A percentile compares a stretch with the other conserved stretches of the same genome.
phyloP scores from a whole-genome alignment of 2,329 filamentous ascomycete genomes.

The Blumeriella jaapii region DNA sequence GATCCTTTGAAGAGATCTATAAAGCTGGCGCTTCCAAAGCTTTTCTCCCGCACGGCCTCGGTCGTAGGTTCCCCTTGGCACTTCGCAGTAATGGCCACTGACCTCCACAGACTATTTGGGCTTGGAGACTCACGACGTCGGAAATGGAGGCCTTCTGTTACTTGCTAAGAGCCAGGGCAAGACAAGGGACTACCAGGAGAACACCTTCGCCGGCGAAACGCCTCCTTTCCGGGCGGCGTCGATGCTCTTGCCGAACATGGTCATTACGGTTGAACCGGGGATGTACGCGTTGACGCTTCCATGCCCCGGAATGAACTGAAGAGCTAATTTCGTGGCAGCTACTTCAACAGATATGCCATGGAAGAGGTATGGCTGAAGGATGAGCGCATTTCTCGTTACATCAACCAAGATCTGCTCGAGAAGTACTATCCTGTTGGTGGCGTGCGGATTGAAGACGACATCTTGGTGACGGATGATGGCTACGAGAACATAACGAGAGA shows the following conservation, averaged over 20 bases:
- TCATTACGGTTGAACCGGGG: slow-evolving; percentile 73
- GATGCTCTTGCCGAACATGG: slow-evolving; percentile 47
- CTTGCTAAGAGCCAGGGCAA: slow-evolving; percentile 8
- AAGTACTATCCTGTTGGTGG: slow-evolving; percentile 72
- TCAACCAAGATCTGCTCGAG: slow-evolving; percentile 53
- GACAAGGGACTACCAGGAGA: slow-evolving; percentile 7
- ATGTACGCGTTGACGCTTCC: slow-evolving; percentile 34
- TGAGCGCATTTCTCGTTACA: slow-evolving; percentile 46
- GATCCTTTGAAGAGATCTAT: slow-evolving; percentile 41
- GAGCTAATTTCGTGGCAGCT: slow-evolving; percentile 33
- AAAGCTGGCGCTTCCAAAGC: slow-evolving; percentile 42
- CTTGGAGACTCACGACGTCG: slow-evolving; percentile 52
- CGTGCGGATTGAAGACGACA: slow-evolving; percentile 84
- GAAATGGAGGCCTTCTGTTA: slow-evolving; percentile 30
- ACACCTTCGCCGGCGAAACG: slow-evolving; percentile 10
- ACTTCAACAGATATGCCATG: slow-evolving; percentile 65
- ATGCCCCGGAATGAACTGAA: neutral
- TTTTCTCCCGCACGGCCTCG: slow-evolving; percentile 52
- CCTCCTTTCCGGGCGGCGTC: slow-evolving; percentile 17
- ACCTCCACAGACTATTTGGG: slow-evolving; percentile 42
- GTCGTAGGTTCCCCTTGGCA: slow-evolving; percentile 12
- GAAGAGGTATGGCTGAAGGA: slow-evolving; percentile 55
- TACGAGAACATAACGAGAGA: slow-evolving; percentile 68
- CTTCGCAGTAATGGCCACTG: neutral
- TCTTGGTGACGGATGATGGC: slow-evolving; percentile 67